Conservation (phyloP, 257 asterid genomes). For the Petrea volubilis region DNA sequence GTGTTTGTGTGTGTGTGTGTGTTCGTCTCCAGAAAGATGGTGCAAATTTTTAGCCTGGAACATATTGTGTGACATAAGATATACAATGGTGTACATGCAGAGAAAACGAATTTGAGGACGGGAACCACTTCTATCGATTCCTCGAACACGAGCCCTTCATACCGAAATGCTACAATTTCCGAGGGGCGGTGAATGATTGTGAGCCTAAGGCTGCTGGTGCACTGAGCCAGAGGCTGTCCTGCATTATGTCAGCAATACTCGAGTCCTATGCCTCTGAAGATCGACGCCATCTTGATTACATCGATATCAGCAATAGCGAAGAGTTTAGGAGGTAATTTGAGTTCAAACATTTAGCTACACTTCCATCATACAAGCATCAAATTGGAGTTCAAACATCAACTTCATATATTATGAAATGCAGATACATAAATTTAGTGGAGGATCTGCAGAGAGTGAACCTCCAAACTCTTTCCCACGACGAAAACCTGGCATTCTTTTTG, state of each 20-base stretch:
- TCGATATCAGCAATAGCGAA: conserved; percentile 89
- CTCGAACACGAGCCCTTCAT: conserved; percentile 90
- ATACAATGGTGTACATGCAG: conserved; percentile 37
- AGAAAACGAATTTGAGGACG: conserved; percentile 88
- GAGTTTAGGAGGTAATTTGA: conserved; percentile 77
- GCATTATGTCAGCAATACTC: conserved; percentile 79
- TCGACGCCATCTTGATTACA: conserved; percentile 60
- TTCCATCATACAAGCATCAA: background rate
- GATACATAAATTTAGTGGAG: conserved; percentile 67
- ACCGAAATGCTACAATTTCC: conserved; percentile 75
- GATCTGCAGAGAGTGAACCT: conserved; percentile 81
- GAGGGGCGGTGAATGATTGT: conserved; percentile 65
- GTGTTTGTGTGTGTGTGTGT: too few species aligned
- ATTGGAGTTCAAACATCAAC: background rate
- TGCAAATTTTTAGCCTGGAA: background rate
- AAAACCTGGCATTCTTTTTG: conserved; percentile 81
- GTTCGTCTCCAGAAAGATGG: background rate
- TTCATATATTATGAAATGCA: conserved; percentile 27
- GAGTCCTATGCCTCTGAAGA: conserved; percentile 84
- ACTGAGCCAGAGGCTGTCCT: conserved; percentile 57
- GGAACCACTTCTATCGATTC: conserved; percentile 76
- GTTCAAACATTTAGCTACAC: background rate
- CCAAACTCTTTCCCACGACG: conserved; percentile 50
- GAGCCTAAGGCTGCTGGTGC: conserved; percentile 61
- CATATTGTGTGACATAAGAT: background rate